These are phyloP conservation scores for Exophiala calicioides DNA, from an alignment of 2,329 filamentous ascomycete species.

Conservation along the genomic window DNA sequence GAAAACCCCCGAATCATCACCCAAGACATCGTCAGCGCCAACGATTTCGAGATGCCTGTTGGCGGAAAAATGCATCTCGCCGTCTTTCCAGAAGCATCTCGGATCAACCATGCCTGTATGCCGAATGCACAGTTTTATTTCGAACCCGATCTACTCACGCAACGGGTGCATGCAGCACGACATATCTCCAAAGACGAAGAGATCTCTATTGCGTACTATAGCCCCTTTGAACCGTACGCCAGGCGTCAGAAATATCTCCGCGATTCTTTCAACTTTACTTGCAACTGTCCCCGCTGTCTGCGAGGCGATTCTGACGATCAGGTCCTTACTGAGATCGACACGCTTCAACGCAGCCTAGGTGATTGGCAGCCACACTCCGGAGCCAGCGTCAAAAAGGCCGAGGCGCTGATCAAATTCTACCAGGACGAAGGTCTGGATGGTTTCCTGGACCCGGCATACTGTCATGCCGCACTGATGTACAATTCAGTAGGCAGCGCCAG, in stretches of 20 bases:
- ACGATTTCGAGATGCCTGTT: conserved; percentile 19
- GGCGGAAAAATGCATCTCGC: conserved; percentile 14
- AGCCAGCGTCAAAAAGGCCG: conserved; percentile 8
- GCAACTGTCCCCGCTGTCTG: conserved; percentile 19
- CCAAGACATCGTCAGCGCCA: conserved; percentile 23
- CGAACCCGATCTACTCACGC: conserved; percentile 8
- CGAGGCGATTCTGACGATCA: conserved; percentile 6
- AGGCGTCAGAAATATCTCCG: conserved; percentile 15
- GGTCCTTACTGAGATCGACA: conserved; percentile 11
- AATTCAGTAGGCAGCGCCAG: conserved; percentile 16
- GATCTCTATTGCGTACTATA: conserved; percentile 82
- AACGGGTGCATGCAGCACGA: conserved; percentile 43
- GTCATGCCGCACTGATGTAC: conserved; percentile 22
- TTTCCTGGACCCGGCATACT: conserved; percentile 21
- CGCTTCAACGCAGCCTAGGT: conserved; percentile 12
- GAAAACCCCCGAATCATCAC: conserved; percentile 1
- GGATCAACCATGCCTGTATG: conserved; percentile 25
- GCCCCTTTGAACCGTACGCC: conserved; percentile 10
- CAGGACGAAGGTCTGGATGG: conserved; percentile 12
- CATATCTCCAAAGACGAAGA: conserved; percentile 85
- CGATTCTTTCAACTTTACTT: conserved; percentile 19
- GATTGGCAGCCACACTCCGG: conserved; percentile 12
- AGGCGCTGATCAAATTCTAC: conserved; percentile 16
- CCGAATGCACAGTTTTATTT: conserved; percentile 20
- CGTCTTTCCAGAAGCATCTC: conserved; percentile 21